Evolutionary conservation across 2,329 filamentous ascomycete genomes (phyloP), one percentile per base, ranked within the genome.

Genomic region (Alternaria angustiovoidea): DNA sequence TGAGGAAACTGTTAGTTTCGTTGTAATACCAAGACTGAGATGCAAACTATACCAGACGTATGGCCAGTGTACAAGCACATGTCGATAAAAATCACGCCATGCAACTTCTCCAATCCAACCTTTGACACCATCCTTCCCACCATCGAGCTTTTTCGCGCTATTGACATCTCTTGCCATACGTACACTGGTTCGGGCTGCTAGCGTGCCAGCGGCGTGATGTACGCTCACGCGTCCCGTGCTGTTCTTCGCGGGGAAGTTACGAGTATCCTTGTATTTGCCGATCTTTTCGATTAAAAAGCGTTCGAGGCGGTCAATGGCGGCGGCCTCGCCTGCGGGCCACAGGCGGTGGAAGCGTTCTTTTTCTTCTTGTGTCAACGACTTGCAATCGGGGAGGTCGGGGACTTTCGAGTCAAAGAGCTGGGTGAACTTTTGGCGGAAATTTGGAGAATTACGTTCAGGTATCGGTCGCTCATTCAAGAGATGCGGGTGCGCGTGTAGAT

Each of bases 61-160:
- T 0, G 94, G 94, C 92, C 92, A 96, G 61, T 94, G 82, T 0
- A 89, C 91, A 5, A 97, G 80, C 3, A 97, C 91, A 74, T 85
- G 83, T 1, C 82, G 71, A 68, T 85, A 85, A 44, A 84, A 82
- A 57, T 85, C 83, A 1, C 83, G 76, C 74, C 84, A 85, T 2
- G 83, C 82, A n/a, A 85, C 78, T 65, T 85, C 83, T 7, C 80
- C 78, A 2, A 85, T 83, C 83, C 83, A 85, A 5, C 78, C 68
- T 20, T 73, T 66, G 7, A 81, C 72, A 1, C 80, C 82, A 5
- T 84, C 79, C 5, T 76, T 74, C 7, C 78, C 78, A 12, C 73
- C 75, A n/a, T 79, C 73, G 46, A 96, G 83, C 58, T 87, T 83
- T 30, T 82, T 83, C 74, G 69, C 76, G 63, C 63, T 81, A 71